phyloP scores from a whole-genome alignment of 176 grass and related monocot genomes.

The Elymus sibiricus region DNA sequence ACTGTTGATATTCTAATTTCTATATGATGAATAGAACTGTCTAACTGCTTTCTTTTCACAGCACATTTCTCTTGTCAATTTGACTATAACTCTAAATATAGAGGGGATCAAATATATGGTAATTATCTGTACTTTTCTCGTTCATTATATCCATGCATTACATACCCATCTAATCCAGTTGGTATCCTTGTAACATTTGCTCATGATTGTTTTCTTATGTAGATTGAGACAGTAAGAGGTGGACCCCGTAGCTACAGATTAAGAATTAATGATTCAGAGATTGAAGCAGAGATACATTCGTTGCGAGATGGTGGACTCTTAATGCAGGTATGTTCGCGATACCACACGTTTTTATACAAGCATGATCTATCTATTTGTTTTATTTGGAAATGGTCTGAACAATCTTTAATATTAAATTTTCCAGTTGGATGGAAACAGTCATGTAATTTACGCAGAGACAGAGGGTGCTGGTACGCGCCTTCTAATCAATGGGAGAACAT shows the following conservation, averaged over 20 bases:
- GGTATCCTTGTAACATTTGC: conserved; percentile 21
- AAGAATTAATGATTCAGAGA: conserved; percentile 75
- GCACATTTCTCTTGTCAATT: conserved; percentile 95
- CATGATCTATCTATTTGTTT: neutral
- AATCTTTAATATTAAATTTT: conserved; percentile 28
- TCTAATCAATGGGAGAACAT: conserved; percentile 96
- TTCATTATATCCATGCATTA: conserved; percentile 1
- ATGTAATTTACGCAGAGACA: conserved; percentile 91
- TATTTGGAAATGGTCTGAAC: conserved; percentile 13
- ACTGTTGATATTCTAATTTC: too few species aligned
- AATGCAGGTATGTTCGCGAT: conserved; percentile 70
- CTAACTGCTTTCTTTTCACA: too few species aligned
- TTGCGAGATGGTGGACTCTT: conserved; percentile 86
- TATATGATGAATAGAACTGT: too few species aligned
- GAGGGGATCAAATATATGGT: conserved; percentile 95
- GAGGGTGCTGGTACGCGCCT: conserved; percentile 92
- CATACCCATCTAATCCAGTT: neutral
- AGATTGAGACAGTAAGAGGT: conserved; percentile 80
- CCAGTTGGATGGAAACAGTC: conserved; percentile 93
- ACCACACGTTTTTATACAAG: neutral
- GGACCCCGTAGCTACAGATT: conserved; percentile 90
- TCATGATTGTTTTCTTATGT: conserved; percentile 10
- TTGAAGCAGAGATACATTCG: conserved; percentile 86
- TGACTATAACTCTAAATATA: conserved; percentile 75
- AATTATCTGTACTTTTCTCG: conserved; percentile 37